Conservation (phyloP, 495 filamentous ascomycete species). For the Apodospora peruviana region DNA sequence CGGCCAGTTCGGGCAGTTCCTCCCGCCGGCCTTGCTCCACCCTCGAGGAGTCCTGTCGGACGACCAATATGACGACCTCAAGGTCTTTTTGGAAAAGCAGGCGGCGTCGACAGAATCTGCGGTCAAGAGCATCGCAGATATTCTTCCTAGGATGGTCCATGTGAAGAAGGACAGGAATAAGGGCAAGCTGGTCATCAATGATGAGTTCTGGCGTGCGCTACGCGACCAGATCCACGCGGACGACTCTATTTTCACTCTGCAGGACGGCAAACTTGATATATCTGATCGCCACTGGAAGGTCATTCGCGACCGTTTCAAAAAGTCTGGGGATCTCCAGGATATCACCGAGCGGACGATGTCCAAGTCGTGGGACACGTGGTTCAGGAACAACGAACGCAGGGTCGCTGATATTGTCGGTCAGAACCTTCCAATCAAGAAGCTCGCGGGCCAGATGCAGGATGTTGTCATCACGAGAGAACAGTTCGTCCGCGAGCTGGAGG, state of each 20-base stretch:
- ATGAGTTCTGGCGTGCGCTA: conserved; percentile 53
- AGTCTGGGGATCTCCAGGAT: conserved; percentile 10
- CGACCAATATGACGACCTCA: conserved; percentile 18
- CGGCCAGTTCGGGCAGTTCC: conserved; percentile 18
- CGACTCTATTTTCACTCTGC: conserved; percentile 24
- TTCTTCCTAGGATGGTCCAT: conserved; percentile 31
- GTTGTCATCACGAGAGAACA: conserved; percentile 17
- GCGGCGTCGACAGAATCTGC: conserved; percentile 9
- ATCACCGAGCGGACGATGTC: conserved; percentile 13
- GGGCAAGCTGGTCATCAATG: conserved; percentile 39
- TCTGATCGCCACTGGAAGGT: conserved; percentile 34
- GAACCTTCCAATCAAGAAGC: conserved; percentile 2
- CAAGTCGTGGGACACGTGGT: conserved; percentile 30
- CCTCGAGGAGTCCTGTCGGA: conserved; percentile 11
- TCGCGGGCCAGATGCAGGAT: conserved; percentile 4
- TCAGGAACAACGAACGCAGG: conserved; percentile 27
- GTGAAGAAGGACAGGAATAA: conserved; percentile 28
- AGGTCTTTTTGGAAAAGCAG: conserved; percentile 9
- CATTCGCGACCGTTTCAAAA: conserved; percentile 24
- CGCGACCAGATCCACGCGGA: conserved; percentile 27
- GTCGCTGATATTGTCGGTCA: conserved; percentile 18
- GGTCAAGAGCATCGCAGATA: conserved; percentile 21
- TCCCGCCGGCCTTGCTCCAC: conserved; percentile 10
- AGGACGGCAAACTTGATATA: conserved; percentile 19
- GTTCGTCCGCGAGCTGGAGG: conserved; percentile 15